Evolutionary conservation across 768 basidiomycete species (phyloP).

Genomic region (Omphalotus guepiniiformis): DNA sequence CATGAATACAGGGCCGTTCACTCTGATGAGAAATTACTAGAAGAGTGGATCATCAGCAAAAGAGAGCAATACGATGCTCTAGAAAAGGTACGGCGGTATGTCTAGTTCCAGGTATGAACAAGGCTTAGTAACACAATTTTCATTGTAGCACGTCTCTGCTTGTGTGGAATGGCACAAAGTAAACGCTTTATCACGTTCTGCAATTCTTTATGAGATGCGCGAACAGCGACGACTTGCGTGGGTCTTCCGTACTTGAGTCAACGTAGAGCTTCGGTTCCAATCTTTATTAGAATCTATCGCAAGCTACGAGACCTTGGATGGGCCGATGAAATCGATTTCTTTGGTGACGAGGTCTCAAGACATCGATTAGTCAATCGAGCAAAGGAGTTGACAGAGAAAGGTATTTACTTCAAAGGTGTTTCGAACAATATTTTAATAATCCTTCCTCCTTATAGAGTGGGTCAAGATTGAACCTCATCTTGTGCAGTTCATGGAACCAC

Average conservation of each 20-base stretch:
- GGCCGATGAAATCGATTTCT: background rate
- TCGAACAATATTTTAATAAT: too few species aligned
- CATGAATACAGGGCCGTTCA: background rate
- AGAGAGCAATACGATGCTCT: background rate
- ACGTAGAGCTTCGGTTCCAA: background rate
- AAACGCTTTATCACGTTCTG: background rate
- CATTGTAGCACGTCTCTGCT: background rate
- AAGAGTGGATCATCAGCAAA: conserved; percentile 1
- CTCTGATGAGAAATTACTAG: background rate
- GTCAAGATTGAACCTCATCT: background rate
- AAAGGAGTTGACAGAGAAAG: conserved; percentile 6
- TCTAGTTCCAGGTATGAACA: too few species aligned
- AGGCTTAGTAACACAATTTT: background rate
- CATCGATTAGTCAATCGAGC: conserved; percentile 1
- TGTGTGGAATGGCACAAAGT: conserved; percentile 1
- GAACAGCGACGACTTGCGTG: background rate
- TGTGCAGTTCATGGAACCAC: background rate
- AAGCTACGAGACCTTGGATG: conserved; percentile 4
- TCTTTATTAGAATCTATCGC: background rate
- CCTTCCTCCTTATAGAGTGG: too few species aligned
- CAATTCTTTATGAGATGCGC: background rate
- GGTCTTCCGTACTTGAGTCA: background rate
- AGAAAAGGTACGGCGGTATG: background rate
- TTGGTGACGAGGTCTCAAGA: background rate
- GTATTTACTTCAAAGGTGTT: too few species aligned